Percentiles rank a stretch among this genome's conserved stretches.
Evolutionary conservation across 352 stramenopile species (phyloP).

Genomic region (Globisporangium echinulatum): DNA sequence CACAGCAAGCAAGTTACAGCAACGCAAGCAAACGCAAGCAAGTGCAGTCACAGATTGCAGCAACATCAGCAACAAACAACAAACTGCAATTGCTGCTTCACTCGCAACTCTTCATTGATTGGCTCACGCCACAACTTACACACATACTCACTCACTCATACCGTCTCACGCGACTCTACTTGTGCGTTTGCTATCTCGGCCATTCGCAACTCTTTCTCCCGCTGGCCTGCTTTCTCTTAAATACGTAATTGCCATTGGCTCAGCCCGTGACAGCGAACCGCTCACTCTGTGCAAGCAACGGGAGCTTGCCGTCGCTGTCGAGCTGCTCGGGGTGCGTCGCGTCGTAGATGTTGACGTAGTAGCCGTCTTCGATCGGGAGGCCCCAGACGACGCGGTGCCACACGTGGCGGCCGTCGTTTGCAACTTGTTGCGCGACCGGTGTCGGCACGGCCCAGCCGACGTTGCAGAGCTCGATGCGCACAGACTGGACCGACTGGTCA

Average conservation of each 20-base stretch:
- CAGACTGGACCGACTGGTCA: constrained; percentile 55
- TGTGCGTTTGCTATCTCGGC: too few species aligned
- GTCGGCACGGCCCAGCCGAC: constrained; percentile 74
- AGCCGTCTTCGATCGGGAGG: constrained; percentile 78
- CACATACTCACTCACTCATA: not conserved
- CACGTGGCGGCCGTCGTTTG: constrained; percentile 62
- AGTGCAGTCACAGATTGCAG: not conserved
- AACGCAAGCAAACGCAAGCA: not conserved
- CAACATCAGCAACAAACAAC: not conserved
- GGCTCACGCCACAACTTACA: not conserved
- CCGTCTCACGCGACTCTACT: too few species aligned
- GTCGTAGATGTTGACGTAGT: constrained; percentile 88
- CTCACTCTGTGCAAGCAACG: constrained; percentile 62
- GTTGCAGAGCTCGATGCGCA: constrained; percentile 86
- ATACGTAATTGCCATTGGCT: not conserved
- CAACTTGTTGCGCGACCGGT: constrained; percentile 58
- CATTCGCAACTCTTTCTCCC: too few species aligned
- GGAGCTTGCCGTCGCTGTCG: constrained; percentile 23
- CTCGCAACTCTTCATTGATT: too few species aligned
- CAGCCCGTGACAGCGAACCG: constrained; percentile 58
- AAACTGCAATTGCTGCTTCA: not conserved
- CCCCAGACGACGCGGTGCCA: constrained; percentile 83
- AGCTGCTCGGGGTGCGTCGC: constrained; percentile 37
- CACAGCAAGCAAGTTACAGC: too few species aligned
- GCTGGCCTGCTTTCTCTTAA: too few species aligned